A percentile compares a stretch with the other conserved stretches of the same genome.
Conservation (phyloP, 2,329 filamentous ascomycete species). For the Fusarium verticillioides region DNA sequence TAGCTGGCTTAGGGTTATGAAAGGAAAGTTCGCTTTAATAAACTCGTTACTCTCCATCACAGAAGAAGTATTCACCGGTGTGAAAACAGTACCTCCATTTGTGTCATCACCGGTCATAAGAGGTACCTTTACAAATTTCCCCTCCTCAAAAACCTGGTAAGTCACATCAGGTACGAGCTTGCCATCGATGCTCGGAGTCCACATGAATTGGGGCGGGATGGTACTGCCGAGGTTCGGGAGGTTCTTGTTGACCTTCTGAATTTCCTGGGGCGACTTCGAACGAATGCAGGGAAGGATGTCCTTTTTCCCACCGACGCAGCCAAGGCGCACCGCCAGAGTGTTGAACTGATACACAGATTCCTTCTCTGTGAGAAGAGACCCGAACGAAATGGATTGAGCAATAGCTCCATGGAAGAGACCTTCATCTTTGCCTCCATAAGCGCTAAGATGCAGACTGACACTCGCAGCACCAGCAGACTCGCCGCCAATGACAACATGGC, state of each 20-base stretch:
- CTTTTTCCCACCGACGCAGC: constrained; percentile 49
- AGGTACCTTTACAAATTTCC: constrained; percentile 65
- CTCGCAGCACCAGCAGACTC: constrained; percentile 75
- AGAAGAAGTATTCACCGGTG: constrained; percentile 46
- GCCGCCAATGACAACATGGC: constrained; percentile 75
- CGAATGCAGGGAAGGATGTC: constrained; percentile 60
- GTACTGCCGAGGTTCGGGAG: constrained; percentile 47
- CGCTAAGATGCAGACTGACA: constrained; percentile 71
- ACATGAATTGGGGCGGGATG: constrained; percentile 60
- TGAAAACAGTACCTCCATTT: constrained; percentile 53
- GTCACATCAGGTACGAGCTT: constrained; percentile 62
- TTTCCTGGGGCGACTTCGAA: constrained; percentile 51
- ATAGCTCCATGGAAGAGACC: constrained; percentile 63
- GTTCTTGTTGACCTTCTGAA: constrained; percentile 57
- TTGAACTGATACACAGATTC: constrained; percentile 65
- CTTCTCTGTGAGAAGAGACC: constrained; percentile 56
- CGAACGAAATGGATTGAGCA: constrained; percentile 64
- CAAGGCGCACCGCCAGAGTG: constrained; percentile 56
- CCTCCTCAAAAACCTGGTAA: constrained; percentile 59
- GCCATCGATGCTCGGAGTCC: constrained; percentile 65
- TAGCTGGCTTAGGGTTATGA: constrained; percentile 47
- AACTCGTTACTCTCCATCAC: constrained; percentile 48
- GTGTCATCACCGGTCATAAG: constrained; percentile 58
- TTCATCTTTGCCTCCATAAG: constrained; percentile 60
- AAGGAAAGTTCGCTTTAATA: constrained; percentile 50